Conservation (phyloP, 306 rosid genomes). For the Acacia melanoxylon region DNA sequence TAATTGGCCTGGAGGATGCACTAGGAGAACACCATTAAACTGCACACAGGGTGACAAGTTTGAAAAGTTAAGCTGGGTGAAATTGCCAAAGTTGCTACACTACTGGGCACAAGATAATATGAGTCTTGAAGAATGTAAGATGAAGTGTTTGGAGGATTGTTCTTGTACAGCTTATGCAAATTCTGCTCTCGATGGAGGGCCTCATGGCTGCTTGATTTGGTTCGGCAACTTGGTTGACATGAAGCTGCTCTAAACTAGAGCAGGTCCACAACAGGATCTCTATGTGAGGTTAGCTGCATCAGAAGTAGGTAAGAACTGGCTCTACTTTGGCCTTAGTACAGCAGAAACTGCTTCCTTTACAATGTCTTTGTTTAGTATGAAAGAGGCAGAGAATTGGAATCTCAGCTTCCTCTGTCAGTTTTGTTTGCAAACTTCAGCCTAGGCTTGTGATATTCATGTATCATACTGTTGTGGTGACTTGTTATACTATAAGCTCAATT, state of each 20-base stretch:
- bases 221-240: neutral
- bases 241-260: neutral
- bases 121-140: neutral
- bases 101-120: neutral
- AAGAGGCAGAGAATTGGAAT: neutral
- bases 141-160: neutral
- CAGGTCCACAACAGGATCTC: neutral
- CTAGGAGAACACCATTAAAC: neutral
- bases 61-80: neutral
- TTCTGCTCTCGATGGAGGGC: neutral
- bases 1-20: neutral
- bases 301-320: neutral
- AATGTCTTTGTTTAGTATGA: neutral
- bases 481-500: neutral
- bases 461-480: too few relatives aligned
- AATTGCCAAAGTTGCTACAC: neutral
- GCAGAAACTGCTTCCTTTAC: neutral
- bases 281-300: neutral
- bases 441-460: neutral
- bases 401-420: neutral
- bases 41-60: neutral
- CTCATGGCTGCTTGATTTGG: neutral
- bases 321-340: neutral
- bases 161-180: neutral
- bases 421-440: neutral